A percentile compares a stretch with the other conserved stretches of the same genome.
Conservation (phyloP, 176 grass and related monocot genomes). For the Poa pratensis region DNA sequence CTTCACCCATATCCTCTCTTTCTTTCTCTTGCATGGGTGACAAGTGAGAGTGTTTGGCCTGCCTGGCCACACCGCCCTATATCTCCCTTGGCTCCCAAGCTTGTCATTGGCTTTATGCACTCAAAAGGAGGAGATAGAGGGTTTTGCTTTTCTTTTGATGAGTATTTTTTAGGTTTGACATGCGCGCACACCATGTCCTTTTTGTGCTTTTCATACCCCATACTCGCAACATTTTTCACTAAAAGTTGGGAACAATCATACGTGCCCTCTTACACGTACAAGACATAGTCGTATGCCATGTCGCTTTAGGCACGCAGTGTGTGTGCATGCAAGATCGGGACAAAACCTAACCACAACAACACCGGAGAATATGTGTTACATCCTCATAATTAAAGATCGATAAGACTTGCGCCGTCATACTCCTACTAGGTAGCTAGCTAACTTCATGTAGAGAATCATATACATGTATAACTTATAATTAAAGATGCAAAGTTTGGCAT, state of each 20-base stretch:
- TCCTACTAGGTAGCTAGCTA: too few species aligned
- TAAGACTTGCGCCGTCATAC: constrained; percentile 39
- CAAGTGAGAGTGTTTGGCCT: constrained; percentile 57
- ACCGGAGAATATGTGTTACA: constrained; percentile 54
- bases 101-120: constrained; percentile 58
- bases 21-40: constrained; percentile 48
- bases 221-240: constrained; percentile 3
- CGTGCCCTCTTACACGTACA: constrained; percentile 51
- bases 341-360: constrained; percentile 58
- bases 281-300: constrained; percentile 54
- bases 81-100: constrained; percentile 64
- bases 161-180: constrained; percentile 61
- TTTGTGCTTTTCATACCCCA: constrained; percentile 55
- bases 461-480: background rate
- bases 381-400: constrained; percentile 59
- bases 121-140: constrained; percentile 24
- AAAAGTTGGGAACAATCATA: constrained; percentile 46
- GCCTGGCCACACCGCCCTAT: constrained; percentile 23
- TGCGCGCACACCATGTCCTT: constrained; percentile 42
- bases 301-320: constrained; percentile 60
- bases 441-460: background rate
- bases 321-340: constrained; percentile 38
- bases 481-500: background rate
- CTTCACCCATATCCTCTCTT: background rate
- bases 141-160: constrained; percentile 41